phyloP scores from a whole-genome alignment of 2,329 filamentous ascomycete genomes.

The Trichoderma sp. region DNA sequence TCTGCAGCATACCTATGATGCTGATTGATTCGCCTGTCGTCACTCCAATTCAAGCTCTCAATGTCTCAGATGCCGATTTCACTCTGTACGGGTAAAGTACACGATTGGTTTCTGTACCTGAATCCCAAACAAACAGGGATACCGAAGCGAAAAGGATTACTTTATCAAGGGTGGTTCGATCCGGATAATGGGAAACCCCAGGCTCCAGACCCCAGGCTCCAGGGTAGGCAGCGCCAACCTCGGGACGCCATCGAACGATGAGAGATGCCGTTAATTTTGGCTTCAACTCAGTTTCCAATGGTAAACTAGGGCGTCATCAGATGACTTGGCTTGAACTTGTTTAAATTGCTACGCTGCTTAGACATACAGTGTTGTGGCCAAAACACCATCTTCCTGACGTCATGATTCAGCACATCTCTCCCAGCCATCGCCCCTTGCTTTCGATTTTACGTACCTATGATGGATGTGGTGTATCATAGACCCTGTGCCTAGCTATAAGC shows the following conservation, averaged over 20 bases:
- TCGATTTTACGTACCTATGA: slow-evolving; percentile 15
- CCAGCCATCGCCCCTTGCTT: background rate
- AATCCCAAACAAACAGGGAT: background rate
- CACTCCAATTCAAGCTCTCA: background rate
- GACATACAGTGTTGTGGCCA: background rate
- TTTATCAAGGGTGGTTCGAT: background rate
- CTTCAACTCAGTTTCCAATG: background rate
- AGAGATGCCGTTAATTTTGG: background rate
- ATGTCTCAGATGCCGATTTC: background rate
- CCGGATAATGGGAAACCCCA: background rate
- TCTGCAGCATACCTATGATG: background rate
- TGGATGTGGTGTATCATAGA: slow-evolving; percentile 8
- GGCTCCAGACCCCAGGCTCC: background rate
- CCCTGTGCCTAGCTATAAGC: background rate
- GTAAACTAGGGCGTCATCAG: background rate
- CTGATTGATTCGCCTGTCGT: background rate
- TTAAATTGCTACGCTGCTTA: background rate
- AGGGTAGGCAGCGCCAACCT: background rate
- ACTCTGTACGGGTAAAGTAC: background rate
- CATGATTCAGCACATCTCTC: background rate
- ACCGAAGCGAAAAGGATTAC: background rate
- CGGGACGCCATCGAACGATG: background rate
- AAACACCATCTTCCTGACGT: slow-evolving; percentile 4
- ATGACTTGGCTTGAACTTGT: background rate
- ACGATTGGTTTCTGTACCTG: background rate